Evolutionary conservation across 2,329 filamentous ascomycete genomes (phyloP), one percentile per base, ranked within the genome.

Genomic region (Colletotrichum tofieldiae): DNA sequence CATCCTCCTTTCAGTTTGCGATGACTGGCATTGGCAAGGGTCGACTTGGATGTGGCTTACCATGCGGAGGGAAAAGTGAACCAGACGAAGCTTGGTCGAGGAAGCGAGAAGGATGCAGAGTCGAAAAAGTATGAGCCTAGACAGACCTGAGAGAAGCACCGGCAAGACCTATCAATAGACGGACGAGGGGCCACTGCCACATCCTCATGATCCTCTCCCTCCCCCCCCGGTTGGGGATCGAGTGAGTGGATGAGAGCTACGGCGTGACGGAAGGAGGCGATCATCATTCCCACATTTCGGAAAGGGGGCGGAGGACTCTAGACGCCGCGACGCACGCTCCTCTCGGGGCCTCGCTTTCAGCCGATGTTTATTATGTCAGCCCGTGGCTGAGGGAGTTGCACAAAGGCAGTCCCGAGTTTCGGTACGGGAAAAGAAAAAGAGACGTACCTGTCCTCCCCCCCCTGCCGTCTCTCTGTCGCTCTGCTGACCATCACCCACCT

Each of bases 311-410:
- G 12, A 18, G 3, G 7, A 12, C 1, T 1, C 2, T 6, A 12
- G 11, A 14, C 26, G 47, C n/a, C 47, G 26, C n/a, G 55, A 26
- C 9, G 55, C 35, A 58, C 23, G 32, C 32, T 20, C 7, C 32
- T 62, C 45, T 20, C 45, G 2, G 18, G 14, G 45, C 4, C 18
- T n/a, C 60, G 39, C 32, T 39, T 37, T 54, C n/a, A 51, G 47
- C 60, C 60, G 35, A 63, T 52, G 16, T 63, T 47, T 52, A 54
- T 63, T 63, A 63, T 63, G 60, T 63, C 60, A 63, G 60, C 60
- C 20, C 23, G 18, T 32, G 47, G 60, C 47, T 63, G 60, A 63
- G 60, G 41, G n/a, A 61, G 59, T 61, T 11, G 59, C 43, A 61
- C 3, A n/a, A 35, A 45, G 16, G 14, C 32, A 63, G 23, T 45